Evolutionary conservation across 306 rosid genomes (phyloP).

Genomic region (Ochetophila trinervis): DNA sequence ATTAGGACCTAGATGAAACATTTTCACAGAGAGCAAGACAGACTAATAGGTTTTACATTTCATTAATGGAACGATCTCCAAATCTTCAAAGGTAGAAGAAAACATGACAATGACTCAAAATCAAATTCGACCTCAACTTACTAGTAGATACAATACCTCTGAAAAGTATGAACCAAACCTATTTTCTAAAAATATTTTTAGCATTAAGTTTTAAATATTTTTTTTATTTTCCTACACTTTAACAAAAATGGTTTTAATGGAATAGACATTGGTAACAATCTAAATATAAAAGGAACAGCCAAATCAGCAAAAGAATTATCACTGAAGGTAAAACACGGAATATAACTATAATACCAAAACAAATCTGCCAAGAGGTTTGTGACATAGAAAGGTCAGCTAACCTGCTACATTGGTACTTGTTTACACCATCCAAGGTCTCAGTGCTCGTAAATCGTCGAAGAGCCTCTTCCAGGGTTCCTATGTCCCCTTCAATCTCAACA

Average conservation of each 20-base stretch:
- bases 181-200: too few relatives aligned
- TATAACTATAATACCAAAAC: neutral
- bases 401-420: constrained; percentile 94
- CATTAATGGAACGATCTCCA: neutral
- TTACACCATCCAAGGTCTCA: constrained; percentile 89
- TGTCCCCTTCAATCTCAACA: constrained; percentile 93
- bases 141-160: too few relatives aligned
- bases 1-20: too few relatives aligned
- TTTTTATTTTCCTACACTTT: too few relatives aligned
- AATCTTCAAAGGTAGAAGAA: neutral
- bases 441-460: constrained; percentile 72
- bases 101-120: neutral
- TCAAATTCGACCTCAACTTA: too few relatives aligned
- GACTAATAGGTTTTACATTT: neutral
- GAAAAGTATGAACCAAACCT: too few relatives aligned
- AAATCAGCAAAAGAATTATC: too few relatives aligned
- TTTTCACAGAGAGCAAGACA: neutral
- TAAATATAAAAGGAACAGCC: too few relatives aligned
- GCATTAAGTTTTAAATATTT: too few relatives aligned
- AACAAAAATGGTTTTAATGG: too few relatives aligned
- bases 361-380: constrained; percentile 4
- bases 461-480: constrained; percentile 78
- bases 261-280: too few relatives aligned
- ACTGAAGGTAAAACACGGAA: too few relatives aligned
- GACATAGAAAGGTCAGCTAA: constrained; percentile 33